Base-by-base conservation (phyloP, 2,329 filamentous ascomycete genomes). In the Aspergillus quadricinctus region DNA sequence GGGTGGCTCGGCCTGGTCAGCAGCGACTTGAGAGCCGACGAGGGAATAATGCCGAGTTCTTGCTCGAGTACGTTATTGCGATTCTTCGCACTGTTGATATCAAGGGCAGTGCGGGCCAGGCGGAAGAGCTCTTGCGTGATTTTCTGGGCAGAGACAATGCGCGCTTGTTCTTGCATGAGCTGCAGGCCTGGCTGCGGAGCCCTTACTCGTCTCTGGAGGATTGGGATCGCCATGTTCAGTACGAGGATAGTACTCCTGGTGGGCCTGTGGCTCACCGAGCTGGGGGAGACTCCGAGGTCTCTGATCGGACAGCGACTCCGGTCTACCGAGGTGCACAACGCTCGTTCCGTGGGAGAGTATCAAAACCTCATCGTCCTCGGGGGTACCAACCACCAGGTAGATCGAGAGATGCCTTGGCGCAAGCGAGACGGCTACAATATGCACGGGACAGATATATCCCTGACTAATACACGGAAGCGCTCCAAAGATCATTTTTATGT, bases 141-240 rank as follows among this genome's bases (percentile, higher is more conserved):
- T 94, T 92, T 61, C 68, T 97, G 3, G 92, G 92, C 0, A 79
- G 86, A 54, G 83, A 88, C 19, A 84, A 92, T 70, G 85, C 90
- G 1, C 78, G 80, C 19, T 72, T 96, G 41, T 90, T 97, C 62
- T 73, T 96, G 57, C 93, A 97, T 73, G 93, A 97, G 75, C 73
- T 97, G 58, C 83, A 87, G 58, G 83, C 85, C 10, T 97, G 90
- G 85, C 73, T 97, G 63, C 81, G 90, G 55, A 96, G 92, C 71
- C 92, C 92, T 0, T 93, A 85, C 66, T 79, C 73, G 2, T 85
- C 81, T 8, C 72, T 96, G 8, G 80, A 84, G 52, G 87, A 88
- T 49, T 97, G 92, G 91, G 93, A 97, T 75, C 77, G 81, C 19
- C 78, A 85, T 61, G 89, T 92, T 14, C 90, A 93, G 71, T 96